Evolutionary conservation across 2,329 filamentous ascomycete species (phyloP).

Genomic region (Claviceps digitariae): DNA sequence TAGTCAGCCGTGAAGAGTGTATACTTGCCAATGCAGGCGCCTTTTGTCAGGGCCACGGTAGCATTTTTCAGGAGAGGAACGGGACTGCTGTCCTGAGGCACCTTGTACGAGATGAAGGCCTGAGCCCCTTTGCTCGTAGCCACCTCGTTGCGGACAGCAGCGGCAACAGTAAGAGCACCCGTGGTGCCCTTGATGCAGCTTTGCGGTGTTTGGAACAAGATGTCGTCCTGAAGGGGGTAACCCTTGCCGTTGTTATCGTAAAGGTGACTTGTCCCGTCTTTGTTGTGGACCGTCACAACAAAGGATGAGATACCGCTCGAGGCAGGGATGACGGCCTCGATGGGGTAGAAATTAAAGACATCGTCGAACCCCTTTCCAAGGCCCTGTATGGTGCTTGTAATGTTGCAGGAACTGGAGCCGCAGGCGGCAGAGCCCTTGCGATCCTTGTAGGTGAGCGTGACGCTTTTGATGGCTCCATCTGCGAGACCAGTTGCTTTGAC

Average conservation of each 20-base stretch:
- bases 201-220: slow-evolving; percentile 42
- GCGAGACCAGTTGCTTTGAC: slow-evolving; percentile 38
- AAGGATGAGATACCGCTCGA: slow-evolving; percentile 49
- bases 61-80: slow-evolving; percentile 26
- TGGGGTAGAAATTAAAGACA: slow-evolving; percentile 41
- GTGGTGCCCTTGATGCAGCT: slow-evolving; percentile 36
- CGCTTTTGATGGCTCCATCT: slow-evolving; percentile 26
- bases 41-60: slow-evolving; percentile 26
- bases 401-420: slow-evolving; percentile 27
- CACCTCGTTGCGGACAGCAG: slow-evolving; percentile 36
- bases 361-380: slow-evolving; percentile 45
- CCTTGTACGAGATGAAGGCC: slow-evolving; percentile 31
- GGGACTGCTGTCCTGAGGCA: slow-evolving; percentile 24
- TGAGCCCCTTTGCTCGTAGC: slow-evolving; percentile 23
- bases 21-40: slow-evolving; percentile 31
- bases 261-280: slow-evolving; percentile 29
- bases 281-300: slow-evolving; percentile 35
- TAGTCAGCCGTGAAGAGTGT: slow-evolving; percentile 32
- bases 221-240: slow-evolving; percentile 39
- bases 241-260: slow-evolving; percentile 45
- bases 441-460: slow-evolving; percentile 43
- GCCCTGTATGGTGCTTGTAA: slow-evolving; percentile 32
- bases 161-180: slow-evolving; percentile 30
- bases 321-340: slow-evolving; percentile 37
- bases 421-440: slow-evolving; percentile 35